Base-by-base conservation (phyloP, 768 basidiomycete species). In the Collybia nuda region DNA sequence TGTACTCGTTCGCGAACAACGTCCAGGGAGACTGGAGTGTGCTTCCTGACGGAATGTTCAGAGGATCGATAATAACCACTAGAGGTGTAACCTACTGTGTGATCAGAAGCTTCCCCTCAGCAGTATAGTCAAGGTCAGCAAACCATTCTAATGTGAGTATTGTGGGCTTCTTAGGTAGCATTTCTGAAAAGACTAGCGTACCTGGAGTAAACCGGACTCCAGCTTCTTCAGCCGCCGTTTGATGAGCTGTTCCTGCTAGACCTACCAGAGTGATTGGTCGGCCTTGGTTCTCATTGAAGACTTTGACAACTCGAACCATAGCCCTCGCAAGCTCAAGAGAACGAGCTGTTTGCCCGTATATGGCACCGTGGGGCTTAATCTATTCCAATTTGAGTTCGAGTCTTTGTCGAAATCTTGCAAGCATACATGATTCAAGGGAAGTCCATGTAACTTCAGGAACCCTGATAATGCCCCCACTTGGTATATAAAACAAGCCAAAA, bases 391-490 rank as follows among this genome's bases (percentile, higher is more conserved):
- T 44, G 11, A 41, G 2, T 36, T 1, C 28, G 18, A 42, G 6
- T 12, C 11, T 29, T 23, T 12, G 18, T 7, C 15, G 11, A 9
- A 28, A 17, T 6, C 1, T 8, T 15, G 3, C 22, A 7, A 3
- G 56, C 75, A 28, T 65, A 79, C 84, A 52, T 88, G 85, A 56
- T 85, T 78, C 18, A 86, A 61, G 1, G 66, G 62, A 5, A 87
- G 55, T 0, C 68, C 77, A 46, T 86, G 72, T 1, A 72, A 61
- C 39, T 75, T 78, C 47, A 88, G 66, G 63, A 87, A 86, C 0
- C 81, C 84, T 3, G 62, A 66, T 6, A 87, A 64, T 0, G 85
- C 83, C n/a, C 84, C 85, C 24, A 85, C 78, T 69, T 87, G 86
- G 57, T 85, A 86, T 4, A 81, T 70, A 52, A 86, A 80, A 59